Evolutionary conservation across 2,329 filamentous ascomycete genomes (phyloP), one percentile per base, ranked within the genome.

Genomic region (Lasiodiplodia theobromae): DNA sequence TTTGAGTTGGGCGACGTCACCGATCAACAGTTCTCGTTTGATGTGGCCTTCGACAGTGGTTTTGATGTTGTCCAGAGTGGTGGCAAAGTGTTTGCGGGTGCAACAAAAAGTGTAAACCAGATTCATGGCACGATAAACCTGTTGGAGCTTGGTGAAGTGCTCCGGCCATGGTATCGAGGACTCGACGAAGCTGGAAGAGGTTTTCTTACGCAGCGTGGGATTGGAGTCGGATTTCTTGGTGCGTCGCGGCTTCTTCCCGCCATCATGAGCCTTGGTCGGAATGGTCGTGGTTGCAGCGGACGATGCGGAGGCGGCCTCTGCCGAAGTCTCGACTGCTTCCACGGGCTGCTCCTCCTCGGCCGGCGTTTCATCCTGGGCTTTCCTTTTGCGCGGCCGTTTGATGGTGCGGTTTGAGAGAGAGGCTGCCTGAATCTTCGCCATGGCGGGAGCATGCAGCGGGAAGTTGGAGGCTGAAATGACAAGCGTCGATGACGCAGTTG

Each of bases 101-200:
- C 90, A 96, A 82, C 93, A 97, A 77, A 99, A 98, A 0, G 96
- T 98, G 74, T 93, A 97, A 0, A 98, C 93, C 1, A 98, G 82
- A 74, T 97, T 99, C 69, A 99, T 82, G 1, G 96, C 95, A 70
- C 89, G 88, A 77, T 98, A 92, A 0, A 90, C 92, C 77, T 90
- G 89, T 31, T 91, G 89, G 10, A 98, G 85, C 52, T 85, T 83
- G 68, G 88, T 90, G 78, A 98, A 92, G 56, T 86, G 84, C 1
- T 88, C 85, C 0, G 94, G 94, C 94, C 95, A 97, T 52, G 86
- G 85, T 63, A 86, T 82, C 1, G 84, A 77, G 1, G 83, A 79
- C 71, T 87, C 84, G n/a, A 87, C 80, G 0, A 85, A 70, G 8
- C 78, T 82, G 2, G 85, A 87, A 2, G 85, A 86, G 51, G 77